Evolutionary conservation across 129 eudicot species (phyloP).

Genomic region (Rutidosis leptorrhynchoides): DNA sequence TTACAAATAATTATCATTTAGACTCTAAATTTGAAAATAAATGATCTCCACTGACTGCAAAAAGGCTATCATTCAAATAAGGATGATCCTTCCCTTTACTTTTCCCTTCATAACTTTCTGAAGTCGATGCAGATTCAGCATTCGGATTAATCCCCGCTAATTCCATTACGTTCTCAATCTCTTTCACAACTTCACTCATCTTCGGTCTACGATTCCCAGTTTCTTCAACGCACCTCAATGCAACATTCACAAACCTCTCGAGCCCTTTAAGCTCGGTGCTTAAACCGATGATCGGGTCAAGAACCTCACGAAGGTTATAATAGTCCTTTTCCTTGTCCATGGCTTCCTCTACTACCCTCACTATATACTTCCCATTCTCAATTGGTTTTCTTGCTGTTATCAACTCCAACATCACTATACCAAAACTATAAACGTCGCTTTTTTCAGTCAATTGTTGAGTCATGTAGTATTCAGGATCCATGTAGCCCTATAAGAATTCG

Average conservation of each 20-base stretch:
- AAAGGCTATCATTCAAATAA: constrained; percentile 42
- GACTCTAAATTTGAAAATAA: constrained; percentile 30
- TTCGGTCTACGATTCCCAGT: constrained; percentile 53
- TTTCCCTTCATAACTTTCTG: constrained; percentile 39
- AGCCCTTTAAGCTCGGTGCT: constrained; percentile 40
- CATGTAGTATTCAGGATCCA: constrained; percentile 82
- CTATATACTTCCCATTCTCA: constrained; percentile 72
- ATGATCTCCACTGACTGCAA: constrained; percentile 39
- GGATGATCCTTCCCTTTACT: constrained; percentile 38
- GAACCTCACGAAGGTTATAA: constrained; percentile 46
- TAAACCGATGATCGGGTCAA: constrained; percentile 60
- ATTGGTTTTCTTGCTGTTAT: constrained; percentile 69
- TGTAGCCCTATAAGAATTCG: constrained; percentile 44
- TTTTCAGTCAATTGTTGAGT: constrained; percentile 64
- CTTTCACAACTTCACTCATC: constrained; percentile 70
- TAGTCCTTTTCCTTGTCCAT: constrained; percentile 50
- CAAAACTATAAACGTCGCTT: constrained; percentile 81
- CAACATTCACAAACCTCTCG: constrained; percentile 60
- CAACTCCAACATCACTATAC: constrained; percentile 63
- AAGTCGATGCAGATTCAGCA: constrained; percentile 52
- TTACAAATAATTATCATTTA: constrained; percentile 12
- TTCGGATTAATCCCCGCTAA: constrained; percentile 56
- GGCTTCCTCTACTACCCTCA: constrained; percentile 54
- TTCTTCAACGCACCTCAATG: constrained; percentile 69
- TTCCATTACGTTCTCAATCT: constrained; percentile 53